Evolutionary conservation across 1,284 basidiomycete species (phyloP).

Genomic region (Ustilago loliicola): DNA sequence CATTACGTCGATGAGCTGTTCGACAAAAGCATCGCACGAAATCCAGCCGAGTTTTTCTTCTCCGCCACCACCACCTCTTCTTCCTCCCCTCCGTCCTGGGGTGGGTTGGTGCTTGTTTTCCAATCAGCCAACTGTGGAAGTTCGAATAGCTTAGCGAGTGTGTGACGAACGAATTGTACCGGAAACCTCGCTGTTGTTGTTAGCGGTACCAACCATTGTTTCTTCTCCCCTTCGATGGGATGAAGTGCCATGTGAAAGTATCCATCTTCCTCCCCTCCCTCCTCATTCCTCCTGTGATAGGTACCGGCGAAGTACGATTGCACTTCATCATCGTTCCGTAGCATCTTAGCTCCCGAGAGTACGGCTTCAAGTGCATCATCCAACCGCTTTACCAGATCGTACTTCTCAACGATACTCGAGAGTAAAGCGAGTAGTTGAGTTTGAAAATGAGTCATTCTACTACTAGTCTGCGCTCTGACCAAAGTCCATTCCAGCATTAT

Average conservation of each 20-base stretch:
- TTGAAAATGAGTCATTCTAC: constrained; percentile 62
- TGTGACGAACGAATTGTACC: constrained; percentile 42
- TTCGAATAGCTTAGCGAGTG: constrained; percentile 49
- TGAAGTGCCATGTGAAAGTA: constrained; percentile 28
- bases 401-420: background rate
- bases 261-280: constrained; percentile 38
- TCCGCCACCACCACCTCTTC: constrained; percentile 10
- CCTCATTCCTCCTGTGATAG: background rate
- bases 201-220: constrained; percentile 38
- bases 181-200: constrained; percentile 21
- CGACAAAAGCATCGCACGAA: constrained; percentile 10
- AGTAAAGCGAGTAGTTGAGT: constrained; percentile 59
- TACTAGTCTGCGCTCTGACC: constrained; percentile 41
- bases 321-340: constrained; percentile 1
- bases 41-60: constrained; percentile 10
- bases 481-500: constrained; percentile 44
- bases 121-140: constrained; percentile 62
- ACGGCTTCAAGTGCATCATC: constrained; percentile 12
- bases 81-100: background rate
- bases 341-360: background rate
- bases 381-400: background rate
- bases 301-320: constrained; percentile 29
- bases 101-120: constrained; percentile 21
- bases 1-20: background rate
- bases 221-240: background rate